Evolutionary conservation across 768 basidiomycete species (phyloP).

Genomic region (Neoboletus brunneissimus): DNA sequence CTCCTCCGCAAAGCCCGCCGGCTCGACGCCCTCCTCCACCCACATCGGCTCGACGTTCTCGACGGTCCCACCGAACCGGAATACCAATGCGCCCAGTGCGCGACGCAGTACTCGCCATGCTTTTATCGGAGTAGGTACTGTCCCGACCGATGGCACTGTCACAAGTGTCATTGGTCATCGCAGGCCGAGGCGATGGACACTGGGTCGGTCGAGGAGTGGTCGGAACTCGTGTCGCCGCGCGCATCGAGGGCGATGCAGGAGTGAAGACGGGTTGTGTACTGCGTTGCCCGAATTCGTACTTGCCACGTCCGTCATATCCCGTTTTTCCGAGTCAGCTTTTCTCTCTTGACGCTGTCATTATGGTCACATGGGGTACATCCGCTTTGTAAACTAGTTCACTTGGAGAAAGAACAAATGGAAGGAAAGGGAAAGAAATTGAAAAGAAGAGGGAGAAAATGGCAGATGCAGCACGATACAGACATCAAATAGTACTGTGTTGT

Average conservation of each 20-base stretch:
- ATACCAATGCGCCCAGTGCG: slow-evolving; percentile 55
- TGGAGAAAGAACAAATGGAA: neutral
- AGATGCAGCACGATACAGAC: slow-evolving; percentile 24
- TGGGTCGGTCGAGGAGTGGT: slow-evolving; percentile 19
- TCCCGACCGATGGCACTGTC: slow-evolving; percentile 38
- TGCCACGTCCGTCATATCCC: no score
- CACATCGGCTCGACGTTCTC: slow-evolving; percentile 36
- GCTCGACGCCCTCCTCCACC: slow-evolving; percentile 67
- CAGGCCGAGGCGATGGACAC: neutral
- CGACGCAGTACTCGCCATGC: slow-evolving; percentile 69
- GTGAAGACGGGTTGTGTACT: neutral
- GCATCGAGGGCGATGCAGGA: slow-evolving; percentile 16
- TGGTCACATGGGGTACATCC: slow-evolving; percentile 24
- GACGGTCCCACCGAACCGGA: slow-evolving; percentile 24
- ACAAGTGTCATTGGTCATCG: slow-evolving; percentile 41
- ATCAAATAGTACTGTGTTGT: slow-evolving; percentile 17
- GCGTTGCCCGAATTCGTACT: no score
- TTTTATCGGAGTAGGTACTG: slow-evolving; percentile 52
- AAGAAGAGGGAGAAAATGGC: neutral
- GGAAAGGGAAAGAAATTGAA: neutral
- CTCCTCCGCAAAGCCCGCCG: slow-evolving; percentile 87
- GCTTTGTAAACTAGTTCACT: slow-evolving; percentile 29
- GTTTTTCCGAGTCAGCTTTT: neutral
- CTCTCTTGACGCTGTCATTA: slow-evolving; percentile 16
- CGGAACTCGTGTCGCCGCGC: slow-evolving; percentile 11